Conservation (phyloP, 2,329 filamentous ascomycete species). For the Cladosporium sphaerospermum region DNA sequence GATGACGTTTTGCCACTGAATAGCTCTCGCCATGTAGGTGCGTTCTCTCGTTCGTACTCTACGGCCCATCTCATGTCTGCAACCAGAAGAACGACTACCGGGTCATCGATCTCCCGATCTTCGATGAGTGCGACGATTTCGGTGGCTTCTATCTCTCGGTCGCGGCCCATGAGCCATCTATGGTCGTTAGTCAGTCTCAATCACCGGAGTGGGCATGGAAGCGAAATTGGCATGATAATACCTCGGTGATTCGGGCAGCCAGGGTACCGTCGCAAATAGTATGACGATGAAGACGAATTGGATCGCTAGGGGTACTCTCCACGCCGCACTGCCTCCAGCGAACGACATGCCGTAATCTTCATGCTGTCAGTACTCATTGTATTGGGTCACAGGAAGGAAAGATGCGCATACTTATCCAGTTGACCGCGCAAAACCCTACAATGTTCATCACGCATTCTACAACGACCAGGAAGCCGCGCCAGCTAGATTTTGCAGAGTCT, state of each 20-base stretch:
- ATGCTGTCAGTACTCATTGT: background rate
- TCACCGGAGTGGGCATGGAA: too few species aligned
- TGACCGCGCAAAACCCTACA: constrained; percentile 42
- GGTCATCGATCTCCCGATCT: background rate
- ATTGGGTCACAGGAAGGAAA: too few species aligned
- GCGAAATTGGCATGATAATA: background rate
- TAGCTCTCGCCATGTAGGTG: background rate
- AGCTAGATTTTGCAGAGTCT: constrained; percentile 43
- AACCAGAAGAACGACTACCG: background rate
- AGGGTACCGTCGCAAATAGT: background rate
- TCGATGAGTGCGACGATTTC: constrained; percentile 27
- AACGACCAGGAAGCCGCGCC: constrained; percentile 40
- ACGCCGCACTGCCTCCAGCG: background rate
- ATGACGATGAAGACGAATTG: constrained; percentile 5
- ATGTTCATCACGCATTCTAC: constrained; percentile 44
- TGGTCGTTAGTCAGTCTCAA: background rate
- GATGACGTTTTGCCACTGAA: background rate
- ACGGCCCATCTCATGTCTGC: constrained; percentile 2
- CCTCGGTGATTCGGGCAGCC: constrained; percentile 8
- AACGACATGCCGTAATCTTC: background rate
- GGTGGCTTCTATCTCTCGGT: constrained; percentile 33
- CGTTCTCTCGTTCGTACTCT: constrained; percentile 1
- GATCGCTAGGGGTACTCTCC: constrained; percentile 1
- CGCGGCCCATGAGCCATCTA: constrained; percentile 40
- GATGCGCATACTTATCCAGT: constrained; percentile 40